These are phyloP conservation scores for Candida hispaniensis DNA, from an alignment of 805 yeast species.

Conservation along the genomic window DNA sequence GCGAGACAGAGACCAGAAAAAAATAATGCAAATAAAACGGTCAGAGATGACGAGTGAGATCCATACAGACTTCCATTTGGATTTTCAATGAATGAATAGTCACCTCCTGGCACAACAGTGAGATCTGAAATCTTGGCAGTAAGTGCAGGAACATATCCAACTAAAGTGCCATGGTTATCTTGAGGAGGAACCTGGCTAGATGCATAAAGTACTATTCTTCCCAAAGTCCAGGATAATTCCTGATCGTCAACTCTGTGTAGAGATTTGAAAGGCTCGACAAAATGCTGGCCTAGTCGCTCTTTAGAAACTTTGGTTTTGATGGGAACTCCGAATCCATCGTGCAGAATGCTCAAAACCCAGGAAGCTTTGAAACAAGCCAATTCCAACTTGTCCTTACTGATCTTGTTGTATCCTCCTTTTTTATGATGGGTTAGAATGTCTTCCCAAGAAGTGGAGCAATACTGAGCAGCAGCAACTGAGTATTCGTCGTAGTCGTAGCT, in stretches of 20 bases:
- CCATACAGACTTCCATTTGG: too few relatives aligned
- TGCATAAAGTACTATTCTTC: slow-evolving; percentile 74
- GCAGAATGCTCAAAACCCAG: slow-evolving; percentile 84
- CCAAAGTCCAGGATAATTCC: slow-evolving; percentile 93
- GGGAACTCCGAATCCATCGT: slow-evolving; percentile 88
- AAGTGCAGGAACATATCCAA: slow-evolving; percentile 15
- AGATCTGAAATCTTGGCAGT: too few relatives aligned
- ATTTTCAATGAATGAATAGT: too few relatives aligned
- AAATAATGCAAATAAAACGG: too few relatives aligned
- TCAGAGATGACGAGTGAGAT: too few relatives aligned
- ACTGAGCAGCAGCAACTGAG: slow-evolving; percentile 52
- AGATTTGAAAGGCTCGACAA: slow-evolving; percentile 60
- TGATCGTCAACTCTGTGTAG: slow-evolving; percentile 70
- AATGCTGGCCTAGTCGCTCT: slow-evolving; percentile 18
- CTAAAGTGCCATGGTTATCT: not conserved
- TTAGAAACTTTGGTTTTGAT: slow-evolving; percentile 8
- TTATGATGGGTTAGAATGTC: slow-evolving; percentile 39
- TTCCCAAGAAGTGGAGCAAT: slow-evolving; percentile 71
- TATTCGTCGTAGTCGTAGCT: slow-evolving; percentile 57
- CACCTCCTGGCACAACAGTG: too few relatives aligned
- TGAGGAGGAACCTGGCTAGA: slow-evolving; percentile 40
- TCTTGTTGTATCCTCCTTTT: slow-evolving; percentile 46
- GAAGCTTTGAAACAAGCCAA: slow-evolving; percentile 90
- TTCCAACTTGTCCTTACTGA: slow-evolving; percentile 43
- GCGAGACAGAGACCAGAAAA: too few relatives aligned